phyloP scores from a whole-genome alignment of 2,329 filamentous ascomycete species.

The Cercospora sojina region DNA sequence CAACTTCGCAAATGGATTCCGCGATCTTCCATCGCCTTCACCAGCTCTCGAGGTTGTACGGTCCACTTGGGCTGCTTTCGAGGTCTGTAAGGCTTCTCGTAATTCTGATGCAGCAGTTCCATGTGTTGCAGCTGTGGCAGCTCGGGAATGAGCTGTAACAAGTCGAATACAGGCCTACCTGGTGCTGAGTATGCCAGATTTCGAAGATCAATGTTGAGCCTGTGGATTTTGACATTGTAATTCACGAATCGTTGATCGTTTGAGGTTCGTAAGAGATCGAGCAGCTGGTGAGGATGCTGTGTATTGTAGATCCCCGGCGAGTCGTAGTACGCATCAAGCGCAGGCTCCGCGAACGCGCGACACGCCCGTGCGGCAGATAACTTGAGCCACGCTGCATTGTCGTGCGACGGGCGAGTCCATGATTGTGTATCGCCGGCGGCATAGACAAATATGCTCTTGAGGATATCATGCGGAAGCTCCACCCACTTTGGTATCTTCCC shows the following conservation, averaged over 20 bases:
- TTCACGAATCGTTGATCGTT: slow-evolving; percentile 45
- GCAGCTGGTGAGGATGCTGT: slow-evolving; percentile 35
- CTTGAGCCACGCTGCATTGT: slow-evolving; percentile 36
- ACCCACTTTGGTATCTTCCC: slow-evolving; percentile 38
- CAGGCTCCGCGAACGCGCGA: slow-evolving; percentile 38
- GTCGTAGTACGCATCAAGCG: slow-evolving; percentile 41
- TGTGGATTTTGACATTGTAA: slow-evolving; percentile 69
- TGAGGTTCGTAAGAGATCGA: slow-evolving; percentile 32
- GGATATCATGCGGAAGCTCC: slow-evolving; percentile 36
- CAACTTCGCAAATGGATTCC: slow-evolving; percentile 50
- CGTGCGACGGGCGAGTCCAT: slow-evolving; percentile 24
- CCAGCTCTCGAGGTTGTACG: slow-evolving; percentile 62
- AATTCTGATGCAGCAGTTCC: slow-evolving; percentile 68
- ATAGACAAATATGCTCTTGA: slow-evolving; percentile 39
- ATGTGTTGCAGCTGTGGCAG: slow-evolving; percentile 68
- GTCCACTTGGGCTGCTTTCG: slow-evolving; percentile 59
- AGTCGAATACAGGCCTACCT: slow-evolving; percentile 55
- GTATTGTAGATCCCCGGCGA: slow-evolving; percentile 35
- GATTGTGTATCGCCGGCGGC: slow-evolving; percentile 33
- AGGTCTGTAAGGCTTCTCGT: slow-evolving; percentile 66
- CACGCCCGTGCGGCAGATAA: slow-evolving; percentile 37
- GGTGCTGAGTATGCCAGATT: slow-evolving; percentile 56
- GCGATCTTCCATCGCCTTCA: slow-evolving; percentile 59
- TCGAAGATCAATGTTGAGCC: slow-evolving; percentile 67
- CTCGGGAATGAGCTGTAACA: slow-evolving; percentile 59